Percentiles rank a stretch among this genome's conserved stretches.
Evolutionary conservation across 768 basidiomycete genomes (phyloP).

Genomic region (Strobilomyces echinocephalus): DNA sequence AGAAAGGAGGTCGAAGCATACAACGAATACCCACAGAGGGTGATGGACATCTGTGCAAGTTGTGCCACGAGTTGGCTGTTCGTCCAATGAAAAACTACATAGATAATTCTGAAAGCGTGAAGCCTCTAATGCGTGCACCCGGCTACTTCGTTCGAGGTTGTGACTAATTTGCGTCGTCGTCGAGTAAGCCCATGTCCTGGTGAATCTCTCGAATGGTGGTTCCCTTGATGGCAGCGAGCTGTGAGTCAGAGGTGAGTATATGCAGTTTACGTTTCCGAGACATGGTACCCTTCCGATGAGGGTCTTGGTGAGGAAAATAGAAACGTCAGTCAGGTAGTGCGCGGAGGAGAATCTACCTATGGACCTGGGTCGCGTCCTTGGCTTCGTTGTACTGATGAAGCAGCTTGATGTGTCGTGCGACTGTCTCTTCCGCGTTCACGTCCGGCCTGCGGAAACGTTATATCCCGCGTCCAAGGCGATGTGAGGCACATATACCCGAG

Average conservation of each 20-base stretch:
- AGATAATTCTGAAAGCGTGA: not conserved
- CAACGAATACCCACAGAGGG: conserved; percentile 9
- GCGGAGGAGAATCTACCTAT: not conserved
- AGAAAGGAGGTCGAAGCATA: conserved; percentile 9
- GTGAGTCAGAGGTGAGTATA: conserved; percentile 14
- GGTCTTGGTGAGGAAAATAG: conserved; percentile 41
- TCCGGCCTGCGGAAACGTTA: conserved; percentile 25
- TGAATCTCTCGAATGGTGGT: conserved; percentile 73
- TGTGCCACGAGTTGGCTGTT: conserved; percentile 33
- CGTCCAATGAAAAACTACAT: conserved; percentile 14
- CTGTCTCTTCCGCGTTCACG: conserved; percentile 53
- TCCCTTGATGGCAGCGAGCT: conserved; percentile 71
- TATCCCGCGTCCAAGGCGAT: not conserved
- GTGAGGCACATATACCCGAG: conserved; percentile 37
- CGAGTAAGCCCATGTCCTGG: conserved; percentile 59
- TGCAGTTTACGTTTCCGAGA: not conserved
- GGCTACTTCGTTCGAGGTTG: not conserved
- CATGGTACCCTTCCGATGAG: conserved; percentile 66
- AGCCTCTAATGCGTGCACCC: not conserved
- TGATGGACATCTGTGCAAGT: conserved; percentile 26
- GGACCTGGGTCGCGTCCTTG: conserved; percentile 77
- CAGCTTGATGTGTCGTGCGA: conserved; percentile 64
- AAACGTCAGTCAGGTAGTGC: not conserved
- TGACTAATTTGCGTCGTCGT: conserved; percentile 44
- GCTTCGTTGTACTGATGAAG: conserved; percentile 77